Evolutionary conservation across 331 rosid species (phyloP).

Genomic region (Erythrophleum ivorense): DNA sequence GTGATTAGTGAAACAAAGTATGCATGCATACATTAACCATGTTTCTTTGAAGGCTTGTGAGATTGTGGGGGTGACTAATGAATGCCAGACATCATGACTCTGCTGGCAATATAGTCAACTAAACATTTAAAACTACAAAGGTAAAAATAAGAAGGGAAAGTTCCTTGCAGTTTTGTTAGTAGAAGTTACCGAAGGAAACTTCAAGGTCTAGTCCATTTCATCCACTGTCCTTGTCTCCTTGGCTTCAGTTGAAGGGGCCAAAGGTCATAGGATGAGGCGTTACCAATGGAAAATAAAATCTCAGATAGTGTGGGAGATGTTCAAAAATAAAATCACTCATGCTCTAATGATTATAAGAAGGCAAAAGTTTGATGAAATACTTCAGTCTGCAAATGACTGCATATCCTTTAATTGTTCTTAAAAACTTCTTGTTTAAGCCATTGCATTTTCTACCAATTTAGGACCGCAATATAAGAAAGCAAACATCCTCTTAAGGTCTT

Average conservation of each 20-base stretch:
- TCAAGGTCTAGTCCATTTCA: not conserved
- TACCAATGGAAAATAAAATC: not conserved
- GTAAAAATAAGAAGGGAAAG: not conserved
- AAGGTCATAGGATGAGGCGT: not conserved
- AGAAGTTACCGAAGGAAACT: not conserved
- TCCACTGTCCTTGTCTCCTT: not conserved
- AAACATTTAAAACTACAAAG: not conserved
- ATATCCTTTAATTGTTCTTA: not conserved
- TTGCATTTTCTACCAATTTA: slow-evolving; percentile 8
- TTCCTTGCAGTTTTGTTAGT: not conserved
- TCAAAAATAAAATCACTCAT: slow-evolving; percentile 16
- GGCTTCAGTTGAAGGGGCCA: not conserved
- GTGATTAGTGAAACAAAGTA: slow-evolving; percentile 1
- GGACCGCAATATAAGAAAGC: slow-evolving; percentile 20
- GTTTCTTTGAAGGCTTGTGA: not conserved
- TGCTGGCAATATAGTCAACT: not conserved
- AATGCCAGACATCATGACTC: not conserved
- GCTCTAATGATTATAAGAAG: slow-evolving; percentile 26
- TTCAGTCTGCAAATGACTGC: slow-evolving; percentile 26
- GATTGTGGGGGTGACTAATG: slow-evolving; percentile 3
- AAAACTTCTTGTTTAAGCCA: not conserved
- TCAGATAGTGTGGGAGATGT: not conserved
- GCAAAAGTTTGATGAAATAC: slow-evolving; percentile 16
- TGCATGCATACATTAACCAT: slow-evolving; percentile 9
- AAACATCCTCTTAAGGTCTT: slow-evolving; percentile 20